Percentiles rank a stretch among this genome's conserved stretches.
Conservation (phyloP, 306 rosid genomes). For the Parietaria judaica region DNA sequence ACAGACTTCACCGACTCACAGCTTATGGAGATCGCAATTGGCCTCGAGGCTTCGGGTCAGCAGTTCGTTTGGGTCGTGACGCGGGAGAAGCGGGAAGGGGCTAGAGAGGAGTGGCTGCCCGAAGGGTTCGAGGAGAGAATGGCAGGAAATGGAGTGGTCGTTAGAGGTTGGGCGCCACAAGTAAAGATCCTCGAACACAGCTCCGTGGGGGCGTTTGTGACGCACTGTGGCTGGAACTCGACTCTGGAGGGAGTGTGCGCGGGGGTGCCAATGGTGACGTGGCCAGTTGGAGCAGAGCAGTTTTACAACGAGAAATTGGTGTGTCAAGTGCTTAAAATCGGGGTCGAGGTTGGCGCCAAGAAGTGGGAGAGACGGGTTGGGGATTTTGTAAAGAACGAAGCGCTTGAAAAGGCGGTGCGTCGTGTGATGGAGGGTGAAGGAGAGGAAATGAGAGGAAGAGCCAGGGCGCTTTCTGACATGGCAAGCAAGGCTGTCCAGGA, state of each 20-base stretch:
- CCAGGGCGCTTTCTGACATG: conserved; percentile 19
- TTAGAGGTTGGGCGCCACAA: conserved; percentile 36
- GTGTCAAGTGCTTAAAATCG: conserved; percentile 37
- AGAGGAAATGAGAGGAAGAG: conserved; percentile 42
- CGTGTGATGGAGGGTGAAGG: conserved; percentile 43
- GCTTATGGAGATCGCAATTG: conserved; percentile 29
- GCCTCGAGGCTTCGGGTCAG: conserved; percentile 26
- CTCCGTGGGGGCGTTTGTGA: conserved; percentile 36
- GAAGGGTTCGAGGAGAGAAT: conserved; percentile 25
- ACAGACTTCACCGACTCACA: conserved; percentile 19
- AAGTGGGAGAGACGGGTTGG: conserved; percentile 39
- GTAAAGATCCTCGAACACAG: conserved; percentile 23
- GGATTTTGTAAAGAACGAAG: conserved; percentile 31
- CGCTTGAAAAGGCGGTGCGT: conserved; percentile 40
- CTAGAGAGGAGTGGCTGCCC: conserved; percentile 21
- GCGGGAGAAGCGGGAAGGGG: background rate
- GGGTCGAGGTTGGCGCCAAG: conserved; percentile 49
- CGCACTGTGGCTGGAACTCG: conserved; percentile 83
- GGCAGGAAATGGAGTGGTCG: conserved; percentile 22
- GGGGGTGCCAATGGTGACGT: conserved; percentile 58
- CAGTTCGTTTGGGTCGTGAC: conserved; percentile 29
- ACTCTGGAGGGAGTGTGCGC: conserved; percentile 43
- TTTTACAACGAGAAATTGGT: conserved; percentile 67
- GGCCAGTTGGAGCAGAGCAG: conserved; percentile 69
- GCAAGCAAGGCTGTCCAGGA: conserved; percentile 39